Evolutionary conservation across 192 early-diverging fungal species (phyloP).

Genomic region (Entophlyctis helioformis): DNA sequence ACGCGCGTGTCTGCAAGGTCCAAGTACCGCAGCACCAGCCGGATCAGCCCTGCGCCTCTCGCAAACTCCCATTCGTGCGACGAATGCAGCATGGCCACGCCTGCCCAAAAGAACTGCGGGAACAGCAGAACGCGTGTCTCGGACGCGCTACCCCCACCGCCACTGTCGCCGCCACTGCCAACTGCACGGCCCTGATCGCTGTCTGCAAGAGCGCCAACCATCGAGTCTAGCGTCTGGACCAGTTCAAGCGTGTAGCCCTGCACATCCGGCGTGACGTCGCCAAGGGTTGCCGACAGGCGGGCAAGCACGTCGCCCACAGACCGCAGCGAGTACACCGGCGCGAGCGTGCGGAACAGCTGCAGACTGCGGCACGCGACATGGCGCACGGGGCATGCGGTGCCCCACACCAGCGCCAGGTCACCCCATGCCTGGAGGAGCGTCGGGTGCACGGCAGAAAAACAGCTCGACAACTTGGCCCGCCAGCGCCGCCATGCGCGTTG

Average conservation of each 20-base stretch:
- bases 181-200: no score
- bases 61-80: slow-evolving; percentile 70
- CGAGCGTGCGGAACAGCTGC: slow-evolving; percentile 64
- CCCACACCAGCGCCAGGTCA: slow-evolving; percentile 69
- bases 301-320: slow-evolving; percentile 69
- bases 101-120: slow-evolving; percentile 76
- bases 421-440: slow-evolving; percentile 49
- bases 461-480: slow-evolving; percentile 32
- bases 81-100: slow-evolving; percentile 56
- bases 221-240: slow-evolving; percentile 50
- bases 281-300: slow-evolving; percentile 63
- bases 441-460: slow-evolving; percentile 25
- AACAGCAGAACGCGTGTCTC: slow-evolving; percentile 42
- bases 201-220: slow-evolving; percentile 49
- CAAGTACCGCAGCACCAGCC: no score
- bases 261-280: slow-evolving; percentile 60
- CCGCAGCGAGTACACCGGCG: slow-evolving; percentile 55
- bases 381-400: slow-evolving; percentile 66
- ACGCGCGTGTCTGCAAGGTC: no score
- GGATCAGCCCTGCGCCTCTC: no score
- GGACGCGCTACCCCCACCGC: no score
- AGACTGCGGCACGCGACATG: slow-evolving; percentile 83
- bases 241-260: slow-evolving; percentile 76
- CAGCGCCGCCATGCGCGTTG: slow-evolving; percentile 19
- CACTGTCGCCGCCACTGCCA: no score